phyloP scores from a whole-genome alignment of 2,329 filamentous ascomycete genomes.

The Blumeria graminis region DNA sequence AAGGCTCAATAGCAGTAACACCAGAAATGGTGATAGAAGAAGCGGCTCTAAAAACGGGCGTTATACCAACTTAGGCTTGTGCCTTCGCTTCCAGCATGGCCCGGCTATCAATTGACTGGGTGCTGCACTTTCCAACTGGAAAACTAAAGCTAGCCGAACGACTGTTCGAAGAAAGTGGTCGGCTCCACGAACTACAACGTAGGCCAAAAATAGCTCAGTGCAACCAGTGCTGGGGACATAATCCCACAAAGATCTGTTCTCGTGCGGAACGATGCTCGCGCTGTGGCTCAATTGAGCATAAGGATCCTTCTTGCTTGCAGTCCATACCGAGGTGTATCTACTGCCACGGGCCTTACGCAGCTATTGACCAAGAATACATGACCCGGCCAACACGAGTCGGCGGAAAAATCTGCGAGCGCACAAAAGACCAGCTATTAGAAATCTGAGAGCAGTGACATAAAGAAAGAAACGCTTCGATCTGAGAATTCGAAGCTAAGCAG shows the following conservation, averaged over 20 bases:
- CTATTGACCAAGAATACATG: not conserved
- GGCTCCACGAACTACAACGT: not conserved
- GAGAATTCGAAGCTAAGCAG: too few species aligned
- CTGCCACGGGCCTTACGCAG: not conserved
- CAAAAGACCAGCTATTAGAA: not conserved
- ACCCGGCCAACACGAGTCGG: not conserved
- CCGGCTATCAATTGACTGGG: too few species aligned
- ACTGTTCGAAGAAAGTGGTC: too few species aligned
- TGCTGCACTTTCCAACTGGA: too few species aligned
- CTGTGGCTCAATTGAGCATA: not conserved
- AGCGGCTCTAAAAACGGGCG: too few species aligned
- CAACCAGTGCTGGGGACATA: not conserved
- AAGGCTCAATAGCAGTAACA: too few species aligned
- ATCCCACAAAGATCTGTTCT: not conserved
- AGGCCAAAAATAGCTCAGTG: not conserved
- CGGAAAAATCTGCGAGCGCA: not conserved
- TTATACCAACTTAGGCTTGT: too few species aligned
- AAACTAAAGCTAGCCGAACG: too few species aligned
- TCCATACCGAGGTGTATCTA: not conserved
- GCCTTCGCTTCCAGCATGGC: too few species aligned
- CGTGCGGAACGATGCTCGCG: not conserved
- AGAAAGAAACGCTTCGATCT: too few species aligned
- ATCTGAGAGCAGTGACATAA: not conserved
- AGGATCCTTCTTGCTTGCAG: not conserved
- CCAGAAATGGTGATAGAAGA: too few species aligned